phyloP scores from a whole-genome alignment of 1,284 basidiomycete species.

The Butyriboletus appendiculatus region DNA sequence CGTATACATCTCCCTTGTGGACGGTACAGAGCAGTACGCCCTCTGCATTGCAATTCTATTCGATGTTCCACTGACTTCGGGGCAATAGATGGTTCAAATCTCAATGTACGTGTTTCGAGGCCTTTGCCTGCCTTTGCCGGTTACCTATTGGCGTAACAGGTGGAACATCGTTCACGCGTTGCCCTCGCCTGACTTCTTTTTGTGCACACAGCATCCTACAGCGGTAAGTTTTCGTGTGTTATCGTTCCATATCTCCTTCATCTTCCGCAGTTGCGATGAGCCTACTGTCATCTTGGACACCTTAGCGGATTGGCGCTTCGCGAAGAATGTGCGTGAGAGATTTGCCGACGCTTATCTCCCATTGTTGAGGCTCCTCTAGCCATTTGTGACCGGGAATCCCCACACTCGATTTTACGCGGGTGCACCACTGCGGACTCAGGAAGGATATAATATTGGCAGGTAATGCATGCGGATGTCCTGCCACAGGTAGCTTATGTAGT shows the following conservation, averaged over 20 bases:
- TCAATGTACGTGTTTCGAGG: conserved; percentile 54
- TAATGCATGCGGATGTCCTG: conserved; percentile 36
- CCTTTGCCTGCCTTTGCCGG: background rate
- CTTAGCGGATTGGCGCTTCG: conserved; percentile 85
- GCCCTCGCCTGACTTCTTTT: conserved; percentile 69
- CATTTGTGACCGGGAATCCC: conserved; percentile 69
- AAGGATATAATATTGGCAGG: conserved; percentile 90
- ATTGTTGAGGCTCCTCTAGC: conserved; percentile 46
- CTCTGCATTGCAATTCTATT: conserved; percentile 1
- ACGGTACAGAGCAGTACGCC: conserved; percentile 75
- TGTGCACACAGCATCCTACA: conserved; percentile 86
- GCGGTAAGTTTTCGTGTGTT: conserved; percentile 46
- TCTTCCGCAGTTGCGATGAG: conserved; percentile 68
- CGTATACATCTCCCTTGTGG: conserved; percentile 81
- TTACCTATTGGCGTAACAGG: conserved; percentile 41
- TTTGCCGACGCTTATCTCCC: background rate
- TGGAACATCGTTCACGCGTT: conserved; percentile 57
- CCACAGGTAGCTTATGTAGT: conserved; percentile 7
- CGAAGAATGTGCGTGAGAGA: conserved; percentile 58
- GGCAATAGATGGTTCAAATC: conserved; percentile 76
- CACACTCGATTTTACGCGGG: conserved; percentile 90
- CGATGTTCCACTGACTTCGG: conserved; percentile 12
- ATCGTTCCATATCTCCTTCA: conserved; percentile 5
- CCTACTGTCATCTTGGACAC: conserved; percentile 87
- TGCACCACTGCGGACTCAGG: conserved; percentile 84